A percentile compares a stretch with the other conserved stretches of the same genome.
phyloP scores from a whole-genome alignment of 352 stramenopile genomes.

The Phytophthora macrochlamydospora region DNA sequence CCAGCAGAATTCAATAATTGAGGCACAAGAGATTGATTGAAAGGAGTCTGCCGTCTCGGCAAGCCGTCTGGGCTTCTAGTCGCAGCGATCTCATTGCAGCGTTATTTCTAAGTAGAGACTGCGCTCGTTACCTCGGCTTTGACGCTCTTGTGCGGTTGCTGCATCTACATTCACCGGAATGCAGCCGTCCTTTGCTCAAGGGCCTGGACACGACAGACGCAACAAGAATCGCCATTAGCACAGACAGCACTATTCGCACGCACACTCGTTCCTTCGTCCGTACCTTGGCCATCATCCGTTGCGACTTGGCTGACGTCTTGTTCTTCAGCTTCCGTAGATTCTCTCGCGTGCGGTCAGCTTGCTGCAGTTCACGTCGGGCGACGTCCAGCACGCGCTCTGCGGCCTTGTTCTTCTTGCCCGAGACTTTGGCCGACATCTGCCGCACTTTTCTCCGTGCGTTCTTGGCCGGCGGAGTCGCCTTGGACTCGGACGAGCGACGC shows the following conservation, averaged over 20 bases:
- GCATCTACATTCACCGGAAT: conserved; percentile 29
- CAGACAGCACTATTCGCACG: background rate
- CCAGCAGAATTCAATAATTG: background rate
- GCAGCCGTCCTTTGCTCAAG: conserved; percentile 49
- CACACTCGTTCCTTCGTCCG: background rate
- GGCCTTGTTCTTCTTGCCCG: conserved; percentile 23
- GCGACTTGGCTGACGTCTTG: conserved; percentile 57
- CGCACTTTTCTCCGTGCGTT: conserved; percentile 28
- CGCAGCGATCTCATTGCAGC: background rate
- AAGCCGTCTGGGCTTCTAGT: background rate
- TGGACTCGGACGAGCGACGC: background rate
- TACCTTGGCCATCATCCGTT: conserved; percentile 75
- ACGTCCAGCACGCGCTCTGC: conserved; percentile 61
- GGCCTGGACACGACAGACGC: conserved; percentile 26
- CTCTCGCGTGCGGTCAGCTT: conserved; percentile 55
- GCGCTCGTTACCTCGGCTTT: background rate
- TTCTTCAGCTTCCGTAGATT: conserved; percentile 73
- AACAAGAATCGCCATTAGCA: background rate
- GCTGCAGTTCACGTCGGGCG: conserved; percentile 53
- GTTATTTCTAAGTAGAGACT: background rate
- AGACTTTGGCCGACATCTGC: conserved; percentile 35
- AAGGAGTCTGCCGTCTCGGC: no score
- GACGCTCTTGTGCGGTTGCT: background rate
- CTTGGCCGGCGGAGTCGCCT: conserved; percentile 15
- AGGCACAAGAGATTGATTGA: background rate